These are phyloP conservation scores for Erodium moschatum DNA, from an alignment of 441 rosid genomes.

Conservation along the genomic window DNA sequence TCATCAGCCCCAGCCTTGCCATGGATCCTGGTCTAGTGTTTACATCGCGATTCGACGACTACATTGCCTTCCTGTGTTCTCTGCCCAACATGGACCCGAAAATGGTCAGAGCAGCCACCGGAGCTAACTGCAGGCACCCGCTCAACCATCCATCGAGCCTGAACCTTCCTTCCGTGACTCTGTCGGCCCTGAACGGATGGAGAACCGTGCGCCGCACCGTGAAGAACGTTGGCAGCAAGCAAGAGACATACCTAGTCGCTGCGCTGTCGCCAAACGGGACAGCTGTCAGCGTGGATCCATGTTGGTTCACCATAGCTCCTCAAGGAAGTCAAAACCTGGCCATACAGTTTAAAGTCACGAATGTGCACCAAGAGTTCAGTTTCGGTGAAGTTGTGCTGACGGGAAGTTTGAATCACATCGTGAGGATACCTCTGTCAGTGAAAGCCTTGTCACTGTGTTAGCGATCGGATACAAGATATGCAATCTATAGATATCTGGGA, in stretches of 20 bases:
- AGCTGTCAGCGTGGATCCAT: conserved; percentile 39
- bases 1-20: conserved; percentile 54
- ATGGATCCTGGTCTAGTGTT: conserved; percentile 76
- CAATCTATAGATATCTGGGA: no score
- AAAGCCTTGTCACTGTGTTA: conserved; percentile 30
- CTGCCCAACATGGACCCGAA: conserved; percentile 39
- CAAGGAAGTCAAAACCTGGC: conserved; percentile 42
- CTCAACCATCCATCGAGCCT: conserved; percentile 53
- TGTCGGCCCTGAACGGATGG: conserved; percentile 40
- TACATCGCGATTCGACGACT: conserved; percentile 52
- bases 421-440: conserved; percentile 56
- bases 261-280: conserved; percentile 64
- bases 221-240: conserved; percentile 42
- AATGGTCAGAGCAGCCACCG: conserved; percentile 33
- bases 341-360: conserved; percentile 39
- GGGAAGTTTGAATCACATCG: conserved; percentile 60
- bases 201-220: conserved; percentile 43
- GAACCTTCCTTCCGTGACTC: conserved; percentile 70
- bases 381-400: conserved; percentile 68
- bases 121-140: conserved; percentile 39
- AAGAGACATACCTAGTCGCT: conserved; percentile 46
- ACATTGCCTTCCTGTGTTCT: conserved; percentile 63
- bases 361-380: conserved; percentile 36
- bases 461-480: no score
- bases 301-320: conserved; percentile 52